Conservation (phyloP, 176 grass and related monocot species). For the Urochloa ruziziensis region DNA sequence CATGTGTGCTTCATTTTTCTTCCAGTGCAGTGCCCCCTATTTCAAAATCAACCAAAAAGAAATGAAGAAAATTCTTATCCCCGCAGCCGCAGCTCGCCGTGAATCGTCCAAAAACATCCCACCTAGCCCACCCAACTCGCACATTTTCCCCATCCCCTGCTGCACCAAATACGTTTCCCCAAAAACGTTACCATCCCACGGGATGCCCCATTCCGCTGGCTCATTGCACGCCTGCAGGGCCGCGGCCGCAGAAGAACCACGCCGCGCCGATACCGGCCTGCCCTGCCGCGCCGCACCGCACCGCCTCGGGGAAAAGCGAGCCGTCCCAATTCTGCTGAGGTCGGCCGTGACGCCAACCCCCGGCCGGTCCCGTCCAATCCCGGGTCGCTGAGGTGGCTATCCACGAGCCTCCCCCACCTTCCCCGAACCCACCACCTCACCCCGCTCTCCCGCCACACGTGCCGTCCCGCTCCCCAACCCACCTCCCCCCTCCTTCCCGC, state of each 20-base stretch:
- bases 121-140: background rate
- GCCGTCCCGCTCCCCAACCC: conserved; percentile 1
- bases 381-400: conserved; percentile 1
- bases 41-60: too few relatives aligned
- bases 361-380: background rate
- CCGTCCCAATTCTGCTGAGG: conserved; percentile 32
- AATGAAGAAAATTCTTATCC: background rate
- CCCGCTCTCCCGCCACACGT: conserved; percentile 35
- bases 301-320: too few relatives aligned
- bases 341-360: conserved; percentile 42
- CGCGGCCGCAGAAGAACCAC: background rate
- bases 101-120: background rate
- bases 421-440: conserved; percentile 24
- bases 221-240: background rate
- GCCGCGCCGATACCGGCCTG: too few relatives aligned
- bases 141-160: too few relatives aligned
- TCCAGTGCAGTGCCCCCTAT: too few relatives aligned
- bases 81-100: background rate
- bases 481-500: background rate
- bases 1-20: background rate
- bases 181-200: background rate
- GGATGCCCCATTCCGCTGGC: too few relatives aligned
- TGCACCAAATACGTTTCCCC: background rate
- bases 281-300: background rate
- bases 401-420: conserved; percentile 19